A percentile compares a stretch with the other conserved stretches of the same genome.
Conservation (phyloP, 495 filamentous ascomycete genomes). For the Jackrogersella minutella region DNA sequence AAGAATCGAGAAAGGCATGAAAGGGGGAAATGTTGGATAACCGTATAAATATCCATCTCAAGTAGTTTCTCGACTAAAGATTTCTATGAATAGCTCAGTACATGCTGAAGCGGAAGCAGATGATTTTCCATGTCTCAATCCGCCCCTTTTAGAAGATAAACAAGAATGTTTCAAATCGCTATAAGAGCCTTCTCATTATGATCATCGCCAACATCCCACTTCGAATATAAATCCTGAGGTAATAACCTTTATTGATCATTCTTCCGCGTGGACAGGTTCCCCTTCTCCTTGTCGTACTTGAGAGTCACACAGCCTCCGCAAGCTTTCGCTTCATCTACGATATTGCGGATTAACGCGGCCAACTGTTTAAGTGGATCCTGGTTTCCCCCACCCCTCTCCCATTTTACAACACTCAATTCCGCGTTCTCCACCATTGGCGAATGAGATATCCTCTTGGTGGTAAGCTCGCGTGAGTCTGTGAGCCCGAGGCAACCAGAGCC, state of each 20-base stretch:
- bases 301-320: slow-evolving; percentile 46
- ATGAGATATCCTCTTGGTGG: slow-evolving; percentile 53
- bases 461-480: slow-evolving; percentile 59
- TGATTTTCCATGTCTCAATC: no score
- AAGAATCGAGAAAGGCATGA: no score
- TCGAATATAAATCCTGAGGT: slow-evolving; percentile 48
- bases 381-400: slow-evolving; percentile 48
- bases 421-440: slow-evolving; percentile 52
- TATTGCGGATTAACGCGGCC: slow-evolving; percentile 47
- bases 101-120: no score
- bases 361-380: slow-evolving; percentile 46
- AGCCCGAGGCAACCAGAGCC: slow-evolving; percentile 60
- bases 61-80: no score
- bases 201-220: slow-evolving; percentile 36
- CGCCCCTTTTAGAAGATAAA: no score
- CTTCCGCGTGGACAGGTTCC: slow-evolving; percentile 45
- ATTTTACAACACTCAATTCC: slow-evolving; percentile 42
- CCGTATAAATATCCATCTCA: no score
- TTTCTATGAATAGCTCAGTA: no score
- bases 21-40: no score
- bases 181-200: not conserved
- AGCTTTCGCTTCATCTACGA: slow-evolving; percentile 41
- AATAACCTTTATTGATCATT: slow-evolving; percentile 41
- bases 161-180: no score
- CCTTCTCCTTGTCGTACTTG: slow-evolving; percentile 42